Evolutionary conservation across 371 early-diverging fungal species (phyloP).

Genomic region (Catenaria anguillulae): DNA sequence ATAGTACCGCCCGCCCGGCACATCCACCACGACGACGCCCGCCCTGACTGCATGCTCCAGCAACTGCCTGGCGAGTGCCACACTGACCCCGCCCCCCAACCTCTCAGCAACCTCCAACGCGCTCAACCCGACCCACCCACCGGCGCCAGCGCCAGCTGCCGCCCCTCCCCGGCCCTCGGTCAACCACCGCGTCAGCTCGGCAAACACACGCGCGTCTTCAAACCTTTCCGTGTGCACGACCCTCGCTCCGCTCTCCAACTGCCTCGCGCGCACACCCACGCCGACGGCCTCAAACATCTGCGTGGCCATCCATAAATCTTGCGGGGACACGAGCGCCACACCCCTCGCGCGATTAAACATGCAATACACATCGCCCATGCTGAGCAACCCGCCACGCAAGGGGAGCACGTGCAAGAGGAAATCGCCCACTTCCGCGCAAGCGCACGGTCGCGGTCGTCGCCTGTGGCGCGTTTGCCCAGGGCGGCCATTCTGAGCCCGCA

Average conservation of each 20-base stretch:
- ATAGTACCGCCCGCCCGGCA: not conserved
- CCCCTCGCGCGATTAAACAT: slow-evolving; percentile 82
- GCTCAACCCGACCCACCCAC: no score
- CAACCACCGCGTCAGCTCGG: not conserved
- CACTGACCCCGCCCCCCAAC: not conserved
- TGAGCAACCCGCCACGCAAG: slow-evolving; percentile 49
- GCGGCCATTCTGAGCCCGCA: not conserved
- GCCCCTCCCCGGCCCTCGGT: not conserved
- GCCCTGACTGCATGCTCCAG: not conserved
- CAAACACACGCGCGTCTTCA: not conserved
- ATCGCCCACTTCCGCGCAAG: slow-evolving; percentile 69
- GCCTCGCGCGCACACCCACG: not conserved
- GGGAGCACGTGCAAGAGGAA: slow-evolving; percentile 46
- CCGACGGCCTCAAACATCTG: not conserved
- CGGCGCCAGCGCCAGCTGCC: no score
- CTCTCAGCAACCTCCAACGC: no score
- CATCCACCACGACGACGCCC: not conserved
- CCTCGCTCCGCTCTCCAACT: not conserved
- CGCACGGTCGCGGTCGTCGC: slow-evolving; percentile 67
- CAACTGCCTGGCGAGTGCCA: not conserved
- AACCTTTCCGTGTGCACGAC: not conserved
- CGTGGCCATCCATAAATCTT: not conserved
- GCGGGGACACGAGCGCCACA: not conserved
- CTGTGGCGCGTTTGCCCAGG: slow-evolving; percentile 50
- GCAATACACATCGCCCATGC: slow-evolving; percentile 80